phyloP scores from a whole-genome alignment of 331 rosid species.

The Erythrophleum ivorense region DNA sequence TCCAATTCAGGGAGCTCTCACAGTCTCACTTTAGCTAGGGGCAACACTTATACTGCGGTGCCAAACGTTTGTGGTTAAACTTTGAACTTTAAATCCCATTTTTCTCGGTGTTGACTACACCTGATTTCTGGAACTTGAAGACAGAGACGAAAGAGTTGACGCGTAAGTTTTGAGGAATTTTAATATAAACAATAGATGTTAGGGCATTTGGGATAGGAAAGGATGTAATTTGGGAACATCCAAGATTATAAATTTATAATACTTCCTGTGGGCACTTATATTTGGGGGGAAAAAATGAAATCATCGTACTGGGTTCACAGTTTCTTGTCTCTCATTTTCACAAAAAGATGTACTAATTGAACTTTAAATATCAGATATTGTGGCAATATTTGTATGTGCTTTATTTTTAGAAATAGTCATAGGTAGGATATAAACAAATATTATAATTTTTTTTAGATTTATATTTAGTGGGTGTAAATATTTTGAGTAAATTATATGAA shows the following conservation, averaged over 20 bases:
- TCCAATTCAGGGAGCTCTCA: conserved; percentile 42
- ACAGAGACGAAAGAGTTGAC: background rate
- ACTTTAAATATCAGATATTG: too few relatives aligned
- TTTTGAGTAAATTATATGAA: too few relatives aligned
- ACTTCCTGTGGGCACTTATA: background rate
- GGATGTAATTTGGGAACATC: background rate
- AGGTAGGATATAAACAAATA: too few relatives aligned
- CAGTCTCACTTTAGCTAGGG: background rate
- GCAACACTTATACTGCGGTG: background rate
- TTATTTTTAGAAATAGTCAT: background rate
- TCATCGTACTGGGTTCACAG: too few relatives aligned
- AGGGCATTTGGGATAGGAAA: background rate
- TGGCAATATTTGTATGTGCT: too few relatives aligned
- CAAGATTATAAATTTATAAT: background rate
- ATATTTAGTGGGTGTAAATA: too few relatives aligned
- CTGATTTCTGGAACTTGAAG: background rate
- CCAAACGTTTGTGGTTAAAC: conserved; percentile 44
- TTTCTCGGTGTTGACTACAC: conserved; percentile 11
- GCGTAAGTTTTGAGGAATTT: background rate
- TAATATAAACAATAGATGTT: background rate
- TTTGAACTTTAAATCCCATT: background rate
- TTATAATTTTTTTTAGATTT: too few relatives aligned
- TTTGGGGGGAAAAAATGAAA: too few relatives aligned
- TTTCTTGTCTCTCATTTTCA: too few relatives aligned
- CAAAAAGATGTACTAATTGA: too few relatives aligned